Conservation (phyloP, 805 yeast species). For the Ogataea wickerhamii region DNA sequence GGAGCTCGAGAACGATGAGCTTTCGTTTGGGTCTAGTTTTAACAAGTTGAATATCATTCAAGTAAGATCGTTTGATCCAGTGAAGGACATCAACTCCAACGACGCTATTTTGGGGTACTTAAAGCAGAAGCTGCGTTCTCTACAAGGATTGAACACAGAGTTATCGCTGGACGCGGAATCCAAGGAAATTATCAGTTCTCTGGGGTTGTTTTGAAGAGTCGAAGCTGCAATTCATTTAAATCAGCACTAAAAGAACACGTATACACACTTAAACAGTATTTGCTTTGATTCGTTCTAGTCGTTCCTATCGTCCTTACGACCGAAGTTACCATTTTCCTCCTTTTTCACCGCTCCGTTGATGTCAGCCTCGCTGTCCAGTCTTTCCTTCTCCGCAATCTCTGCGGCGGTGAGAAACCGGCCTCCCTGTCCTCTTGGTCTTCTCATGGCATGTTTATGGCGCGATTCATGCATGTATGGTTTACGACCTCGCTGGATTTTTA, state of each 20-base stretch:
- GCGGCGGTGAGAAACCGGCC: constrained; percentile 96
- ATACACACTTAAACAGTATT: too few species aligned
- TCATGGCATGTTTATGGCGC: constrained; percentile 98
- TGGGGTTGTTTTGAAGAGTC: constrained; percentile 1
- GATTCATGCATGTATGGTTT: constrained; percentile 95
- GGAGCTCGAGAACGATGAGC: constrained; percentile 55
- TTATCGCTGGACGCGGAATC: constrained; percentile 19
- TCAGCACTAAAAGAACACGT: too few species aligned
- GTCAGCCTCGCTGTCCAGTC: constrained; percentile 31
- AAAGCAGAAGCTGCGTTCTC: constrained; percentile 21
- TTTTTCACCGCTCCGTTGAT: neutral
- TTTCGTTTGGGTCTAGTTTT: constrained; percentile 81
- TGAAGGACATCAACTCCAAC: constrained; percentile 42
- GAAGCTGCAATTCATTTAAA: too few species aligned
- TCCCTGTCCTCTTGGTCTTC: constrained; percentile 98
- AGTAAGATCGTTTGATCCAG: constrained; percentile 66
- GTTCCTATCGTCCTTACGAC: too few species aligned
- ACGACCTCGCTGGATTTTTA: constrained; percentile 84
- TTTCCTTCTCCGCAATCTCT: constrained; percentile 68
- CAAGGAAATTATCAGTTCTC: constrained; percentile 5
- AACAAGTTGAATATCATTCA: constrained; percentile 68
- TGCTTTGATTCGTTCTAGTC: too few species aligned
- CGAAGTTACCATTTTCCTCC: constrained; percentile 8
- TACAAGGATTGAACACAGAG: constrained; percentile 16
- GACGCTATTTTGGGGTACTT: constrained; percentile 34